Evolutionary conservation across 2,329 filamentous ascomycete species (phyloP), one percentile per base, ranked within the genome.

Genomic region (Cladophialophora yegresii): DNA sequence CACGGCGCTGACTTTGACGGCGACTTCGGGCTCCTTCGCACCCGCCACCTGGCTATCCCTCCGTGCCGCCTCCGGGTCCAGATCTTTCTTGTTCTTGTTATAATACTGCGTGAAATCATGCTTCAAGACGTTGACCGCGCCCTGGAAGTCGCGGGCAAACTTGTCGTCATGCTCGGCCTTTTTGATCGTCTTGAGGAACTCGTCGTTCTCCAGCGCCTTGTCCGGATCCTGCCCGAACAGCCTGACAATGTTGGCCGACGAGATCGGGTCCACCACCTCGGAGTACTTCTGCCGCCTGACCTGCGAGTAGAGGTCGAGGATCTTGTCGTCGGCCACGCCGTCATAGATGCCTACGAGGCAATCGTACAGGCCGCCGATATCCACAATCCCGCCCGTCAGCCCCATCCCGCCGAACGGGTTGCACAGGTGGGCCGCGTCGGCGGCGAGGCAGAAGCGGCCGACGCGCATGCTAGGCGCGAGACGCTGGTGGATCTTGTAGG

Each of bases 341-440:
- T 75, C 72, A 61, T 79, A 74, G 16, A 80, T 79, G 1, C 78
- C 79, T 9, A 74, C 72, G 9, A 88, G 78, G 69, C 85, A 87
- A 69, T 89, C 85, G 64, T 81, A 85, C 5, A 89, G 78, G 0
- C 84, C 84, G 12, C 84, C 85, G 2, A 87, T 80, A 68, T 88
- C 86, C n/a, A 85, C 84, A 61, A 89, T 85, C 0, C 86, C 86
- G 5, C 85, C 85, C 0, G 85, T 88, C 58, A 88, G 81, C 1
- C 86, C 86, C 16, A 88, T 76, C 0, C 86, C 86, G 54, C 86
- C 86, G 74, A 82, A 82, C 0, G 80, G 58, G 30, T 67, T 69
- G 55, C 64, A 67, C 58, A 69, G 51, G 72, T 88, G 86, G 2
- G 85, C 86, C 1, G 86, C 85, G 74, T 88, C 86, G 0, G 85